Conservation (phyloP, 176 grass and related monocot species). For the Eremochloa ophiuroides region DNA sequence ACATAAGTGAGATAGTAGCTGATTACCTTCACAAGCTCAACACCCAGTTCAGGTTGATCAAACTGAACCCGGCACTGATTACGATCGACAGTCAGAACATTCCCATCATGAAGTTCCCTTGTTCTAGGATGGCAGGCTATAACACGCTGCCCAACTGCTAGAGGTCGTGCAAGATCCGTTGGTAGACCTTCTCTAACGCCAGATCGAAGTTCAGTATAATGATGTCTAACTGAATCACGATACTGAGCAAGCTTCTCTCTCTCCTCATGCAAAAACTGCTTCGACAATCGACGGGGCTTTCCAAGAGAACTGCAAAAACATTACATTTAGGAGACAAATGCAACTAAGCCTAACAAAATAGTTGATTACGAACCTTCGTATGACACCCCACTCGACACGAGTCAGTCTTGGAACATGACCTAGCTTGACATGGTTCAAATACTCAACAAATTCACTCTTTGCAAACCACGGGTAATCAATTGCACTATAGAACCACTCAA, state of each 20-base stretch:
- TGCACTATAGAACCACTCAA: slow-evolving; percentile 99
- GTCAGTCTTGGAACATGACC: slow-evolving; percentile 88
- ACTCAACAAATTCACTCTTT: slow-evolving; percentile 95
- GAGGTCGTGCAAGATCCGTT: slow-evolving; percentile 77
- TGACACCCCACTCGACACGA: slow-evolving; percentile 93
- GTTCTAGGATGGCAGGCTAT: slow-evolving; percentile 92
- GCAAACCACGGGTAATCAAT: slow-evolving; percentile 98
- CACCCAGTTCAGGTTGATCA: slow-evolving; percentile 74
- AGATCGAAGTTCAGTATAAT: slow-evolving; percentile 79
- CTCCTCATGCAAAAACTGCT: slow-evolving; percentile 84
- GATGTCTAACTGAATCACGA: slow-evolving; percentile 83
- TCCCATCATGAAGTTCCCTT: slow-evolving; percentile 96
- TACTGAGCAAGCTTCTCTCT: slow-evolving; percentile 83
- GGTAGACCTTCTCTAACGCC: slow-evolving; percentile 87
- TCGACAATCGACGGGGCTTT: slow-evolving; percentile 89
- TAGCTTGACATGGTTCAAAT: slow-evolving; percentile 93
- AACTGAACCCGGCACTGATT: slow-evolving; percentile 80
- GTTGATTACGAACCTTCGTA: slow-evolving; percentile 61
- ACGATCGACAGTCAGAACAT: slow-evolving; percentile 68
- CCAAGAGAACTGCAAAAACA: slow-evolving; percentile 87
- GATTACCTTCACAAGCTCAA: slow-evolving; percentile 87
- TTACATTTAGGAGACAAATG: slow-evolving; percentile 19
- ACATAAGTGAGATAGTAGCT: slow-evolving; percentile 9
- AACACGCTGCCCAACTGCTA: slow-evolving; percentile 83
- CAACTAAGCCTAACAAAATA: slow-evolving; percentile 17